phyloP scores from a whole-genome alignment of 495 filamentous ascomycete genomes.

The Penicillium canescens region DNA sequence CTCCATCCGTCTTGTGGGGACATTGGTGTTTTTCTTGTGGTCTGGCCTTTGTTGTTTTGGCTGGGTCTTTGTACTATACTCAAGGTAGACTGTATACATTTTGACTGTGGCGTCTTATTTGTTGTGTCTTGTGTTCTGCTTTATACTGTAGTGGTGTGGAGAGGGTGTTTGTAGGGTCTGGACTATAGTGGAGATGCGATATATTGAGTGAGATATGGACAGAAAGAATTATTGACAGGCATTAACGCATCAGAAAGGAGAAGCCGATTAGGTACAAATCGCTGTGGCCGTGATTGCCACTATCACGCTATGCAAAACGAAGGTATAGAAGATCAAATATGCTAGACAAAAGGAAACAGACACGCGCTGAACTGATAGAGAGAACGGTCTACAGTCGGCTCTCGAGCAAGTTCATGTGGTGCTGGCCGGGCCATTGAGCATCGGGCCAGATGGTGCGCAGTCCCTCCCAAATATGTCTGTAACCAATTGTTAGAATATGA shows the following conservation, averaged over 20 bases:
- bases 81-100: constrained; percentile 13
- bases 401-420: constrained; percentile 61
- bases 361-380: neutral
- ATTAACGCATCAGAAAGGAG: constrained; percentile 6
- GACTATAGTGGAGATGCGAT: neutral
- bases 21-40: constrained; percentile 7
- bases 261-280: constrained; percentile 11
- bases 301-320: constrained; percentile 30
- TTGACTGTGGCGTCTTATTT: constrained; percentile 4
- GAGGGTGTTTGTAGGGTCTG: too few relatives aligned
- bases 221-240: constrained; percentile 5
- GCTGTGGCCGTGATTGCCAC: constrained; percentile 4
- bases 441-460: constrained; percentile 84
- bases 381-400: constrained; percentile 51
- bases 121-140: neutral
- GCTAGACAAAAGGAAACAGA: neutral
- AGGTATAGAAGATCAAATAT: constrained; percentile 7
- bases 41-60: neutral
- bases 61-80: constrained; percentile 11
- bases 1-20: constrained; percentile 1
- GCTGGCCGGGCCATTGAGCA: constrained; percentile 72
- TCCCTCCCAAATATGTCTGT: constrained; percentile 86
- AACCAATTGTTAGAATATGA: constrained; percentile 16
- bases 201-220: constrained; percentile 15
- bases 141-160: neutral